Base-by-base conservation (phyloP, 2,329 filamentous ascomycete species). In the Ophiocordyceps robertsii region DNA sequence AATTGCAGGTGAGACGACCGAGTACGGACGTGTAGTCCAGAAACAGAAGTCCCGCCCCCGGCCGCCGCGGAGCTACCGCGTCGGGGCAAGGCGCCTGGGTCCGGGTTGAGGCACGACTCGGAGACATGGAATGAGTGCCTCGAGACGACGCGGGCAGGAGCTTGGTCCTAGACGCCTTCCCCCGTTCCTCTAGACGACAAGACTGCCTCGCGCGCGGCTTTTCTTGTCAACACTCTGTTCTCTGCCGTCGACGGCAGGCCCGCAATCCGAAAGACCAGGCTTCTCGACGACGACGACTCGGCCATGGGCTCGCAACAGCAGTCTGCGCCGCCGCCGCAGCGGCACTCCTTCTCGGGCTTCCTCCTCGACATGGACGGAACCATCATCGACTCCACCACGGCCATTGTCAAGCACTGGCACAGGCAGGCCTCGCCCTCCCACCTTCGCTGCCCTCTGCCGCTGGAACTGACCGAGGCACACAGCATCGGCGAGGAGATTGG, bases 401-500 rank as follows among this genome's bases (percentile, higher is more conserved):
- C 85, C 9, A 80, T 92, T 35, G 71, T 78, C 41, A 86, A 86
- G 63, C 80, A 88, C 58, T 92, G 85, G 85, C 66, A 80, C 44
- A 69, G 68, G 80, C 82, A 61, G 61, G 70, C 56, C 31, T 31
- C 40, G 12, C 29, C 19, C n/a, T 19, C 8, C 11, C 32, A 35
- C 32, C 8, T n/a, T 16, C 12, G 16, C 30, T 33, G 13, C 30
- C 13, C 35, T 36, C 33, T 41, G 32, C 29, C 31, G 39, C 43
- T 35, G 32, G 13, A 29, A 27, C 21, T 16, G 37, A 29, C 21
- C 19, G 16, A 10, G 27, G 35, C 40, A 31, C 11, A 24, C 54
- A 86, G 82, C n/a, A 74, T 89, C 49, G 89, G 84, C 40, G 72
- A 75, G 10, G 85, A 95, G 58, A 82, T 96, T 54, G 85, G 85